Evolutionary conservation across 1,139 yeast species (phyloP), one percentile per base, ranked within the genome.

Genomic region (Insectozyma bohioensis): DNA sequence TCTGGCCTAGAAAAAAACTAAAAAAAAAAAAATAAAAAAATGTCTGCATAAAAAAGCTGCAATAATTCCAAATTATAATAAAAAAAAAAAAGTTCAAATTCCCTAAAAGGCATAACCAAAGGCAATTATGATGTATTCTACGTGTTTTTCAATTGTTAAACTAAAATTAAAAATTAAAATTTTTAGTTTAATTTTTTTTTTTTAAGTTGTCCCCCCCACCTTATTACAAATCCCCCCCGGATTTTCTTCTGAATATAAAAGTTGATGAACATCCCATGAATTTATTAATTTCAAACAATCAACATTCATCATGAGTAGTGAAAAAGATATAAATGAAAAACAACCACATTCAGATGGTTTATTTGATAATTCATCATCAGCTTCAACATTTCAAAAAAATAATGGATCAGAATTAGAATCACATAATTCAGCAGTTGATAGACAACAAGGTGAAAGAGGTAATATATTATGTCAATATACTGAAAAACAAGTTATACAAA

Each of bases 381-480:
- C 49, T 15, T 43, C 57, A 6, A 50, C 58, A 11, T 39, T 46
- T 12, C 41, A 43, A 7, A 49, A 51, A 27, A 49, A 47, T 30
- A 43, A 50, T 24, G 29, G 26, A 12, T 52, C 54, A 9, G 64
- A 59, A 28, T 39, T 48, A 25, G 66, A 58, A 20, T 51, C 60
- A 20, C 23, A 48, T 23, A 51, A 43, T 33, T 52, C 61, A 15
- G 47, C 45, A 26, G 55, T 51, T 11, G 53, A 52, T 28, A 42
- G 56, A 16, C 56, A 51, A 22, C 35, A 43, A 6, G 60, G 58
- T n/a, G 69, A 61, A 37, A 50, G 37, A 21, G 79, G 75, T 25
- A 82, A 83, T 53, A 79, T 83, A 33, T 65, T 84, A 39, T 58
- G 78, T 2, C 83, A 78, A 45, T 78, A 83, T 43, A 57, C 82